Conservation (phyloP, 2,329 filamentous ascomycete species). For the Neonectria faginata region DNA sequence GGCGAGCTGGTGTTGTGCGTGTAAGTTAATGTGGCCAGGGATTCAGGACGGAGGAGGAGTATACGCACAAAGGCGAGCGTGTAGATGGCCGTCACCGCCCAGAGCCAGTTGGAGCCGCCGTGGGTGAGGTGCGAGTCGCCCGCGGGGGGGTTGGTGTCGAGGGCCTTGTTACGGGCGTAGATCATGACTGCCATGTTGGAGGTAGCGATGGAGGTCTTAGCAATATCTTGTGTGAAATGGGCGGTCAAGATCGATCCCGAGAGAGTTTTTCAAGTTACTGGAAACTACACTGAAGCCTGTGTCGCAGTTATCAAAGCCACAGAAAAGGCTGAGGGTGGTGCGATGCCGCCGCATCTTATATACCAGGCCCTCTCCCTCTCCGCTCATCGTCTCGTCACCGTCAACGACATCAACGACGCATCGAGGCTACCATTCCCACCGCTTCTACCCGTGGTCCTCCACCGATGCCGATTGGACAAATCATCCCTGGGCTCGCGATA, state of each 20-base stretch:
- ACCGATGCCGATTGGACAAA: slow-evolving; percentile 17
- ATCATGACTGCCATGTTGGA: slow-evolving; percentile 48
- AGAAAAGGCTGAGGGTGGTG: neutral
- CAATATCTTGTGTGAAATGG: neutral
- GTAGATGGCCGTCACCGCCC: slow-evolving; percentile 64
- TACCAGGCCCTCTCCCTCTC: neutral
- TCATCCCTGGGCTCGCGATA: neutral
- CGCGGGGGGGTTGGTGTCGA: slow-evolving; percentile 59
- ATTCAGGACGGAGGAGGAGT: neutral
- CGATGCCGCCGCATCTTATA: neutral
- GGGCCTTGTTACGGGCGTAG: slow-evolving; percentile 57
- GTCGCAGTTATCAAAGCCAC: neutral
- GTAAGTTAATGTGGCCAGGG: slow-evolving; percentile 29
- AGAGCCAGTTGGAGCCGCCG: slow-evolving; percentile 67
- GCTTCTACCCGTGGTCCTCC: neutral
- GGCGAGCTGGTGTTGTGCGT: slow-evolving; percentile 48
- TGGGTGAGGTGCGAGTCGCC: slow-evolving; percentile 51
- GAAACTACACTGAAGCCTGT: neutral
- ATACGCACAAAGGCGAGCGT: slow-evolving; percentile 57
- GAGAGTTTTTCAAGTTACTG: too few relatives aligned
- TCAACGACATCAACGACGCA: slow-evolving; percentile 8
- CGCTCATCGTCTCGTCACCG: slow-evolving; percentile 15
- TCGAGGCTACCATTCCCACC: neutral
- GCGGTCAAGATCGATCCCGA: neutral
- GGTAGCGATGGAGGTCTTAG: slow-evolving; percentile 19